A percentile compares a stretch with the other conserved stretches of the same genome.
Evolutionary conservation across 352 stramenopile species (phyloP).

Genomic region (Aphanomyces astaci): DNA sequence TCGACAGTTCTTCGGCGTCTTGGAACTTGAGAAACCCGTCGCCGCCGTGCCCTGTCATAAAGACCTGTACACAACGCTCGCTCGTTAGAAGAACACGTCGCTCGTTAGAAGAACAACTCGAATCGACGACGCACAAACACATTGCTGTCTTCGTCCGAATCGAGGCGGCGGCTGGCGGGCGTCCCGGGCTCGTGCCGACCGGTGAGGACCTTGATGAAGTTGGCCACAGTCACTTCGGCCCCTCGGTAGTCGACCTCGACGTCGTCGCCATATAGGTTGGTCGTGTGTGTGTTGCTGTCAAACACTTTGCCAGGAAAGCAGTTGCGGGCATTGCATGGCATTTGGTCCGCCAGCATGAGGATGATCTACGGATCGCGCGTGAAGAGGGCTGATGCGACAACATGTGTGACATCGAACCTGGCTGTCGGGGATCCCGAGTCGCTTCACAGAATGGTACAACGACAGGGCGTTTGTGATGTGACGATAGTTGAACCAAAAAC

Average conservation of each 20-base stretch:
- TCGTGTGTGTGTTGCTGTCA: slow-evolving; percentile 83
- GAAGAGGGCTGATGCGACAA: neutral
- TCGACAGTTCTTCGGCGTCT: slow-evolving; percentile 95
- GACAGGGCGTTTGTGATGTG: slow-evolving; percentile 93
- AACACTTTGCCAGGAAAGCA: slow-evolving; percentile 87
- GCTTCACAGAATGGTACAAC: slow-evolving; percentile 91
- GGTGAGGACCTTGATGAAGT: slow-evolving; percentile 93
- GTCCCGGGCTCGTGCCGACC: slow-evolving; percentile 83
- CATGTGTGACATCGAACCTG: slow-evolving; percentile 42
- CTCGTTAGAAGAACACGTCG: neutral
- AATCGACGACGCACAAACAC: slow-evolving; percentile 43
- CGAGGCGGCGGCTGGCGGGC: slow-evolving; percentile 80
- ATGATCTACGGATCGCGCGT: slow-evolving; percentile 65
- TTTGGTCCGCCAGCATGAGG: slow-evolving; percentile 95
- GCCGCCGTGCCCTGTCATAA: slow-evolving; percentile 93
- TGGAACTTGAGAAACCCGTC: slow-evolving; percentile 99
- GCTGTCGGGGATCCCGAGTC: slow-evolving; percentile 89
- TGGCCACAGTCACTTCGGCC: slow-evolving; percentile 94
- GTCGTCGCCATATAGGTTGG: slow-evolving; percentile 88
- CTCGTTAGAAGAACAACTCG: neutral
- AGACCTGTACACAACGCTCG: slow-evolving; percentile 55
- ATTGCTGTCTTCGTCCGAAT: slow-evolving; percentile 85
- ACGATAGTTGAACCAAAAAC: slow-evolving; percentile 98
- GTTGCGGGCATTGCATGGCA: slow-evolving; percentile 89
- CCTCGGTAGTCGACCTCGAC: slow-evolving; percentile 93